phyloP scores from a whole-genome alignment of 2,329 filamentous ascomycete species.

The Pyricularia pennisetigena region DNA sequence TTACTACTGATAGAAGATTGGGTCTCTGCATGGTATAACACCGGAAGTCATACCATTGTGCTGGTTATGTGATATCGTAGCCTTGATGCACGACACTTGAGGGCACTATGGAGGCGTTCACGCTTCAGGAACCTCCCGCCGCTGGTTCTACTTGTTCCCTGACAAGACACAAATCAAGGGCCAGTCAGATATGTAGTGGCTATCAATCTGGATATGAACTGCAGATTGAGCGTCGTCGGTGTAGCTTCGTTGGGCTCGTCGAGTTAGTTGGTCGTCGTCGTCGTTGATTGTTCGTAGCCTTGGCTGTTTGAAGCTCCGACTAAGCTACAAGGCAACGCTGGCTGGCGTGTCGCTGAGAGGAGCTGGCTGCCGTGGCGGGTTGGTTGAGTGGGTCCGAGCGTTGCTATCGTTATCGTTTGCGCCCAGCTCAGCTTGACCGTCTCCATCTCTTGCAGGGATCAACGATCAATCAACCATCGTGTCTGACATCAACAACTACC shows the following conservation, averaged over 20 bases:
- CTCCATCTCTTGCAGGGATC: background rate
- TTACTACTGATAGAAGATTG: conserved; percentile 5
- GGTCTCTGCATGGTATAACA: conserved; percentile 1
- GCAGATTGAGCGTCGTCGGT: background rate
- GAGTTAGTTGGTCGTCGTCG: background rate
- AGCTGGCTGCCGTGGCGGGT: background rate
- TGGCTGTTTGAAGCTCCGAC: conserved; percentile 5
- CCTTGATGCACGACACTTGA: background rate
- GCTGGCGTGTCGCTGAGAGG: conserved; percentile 7
- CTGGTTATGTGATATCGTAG: conserved; percentile 5
- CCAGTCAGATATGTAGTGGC: background rate
- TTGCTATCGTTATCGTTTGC: background rate
- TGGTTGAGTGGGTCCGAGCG: background rate
- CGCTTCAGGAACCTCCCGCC: background rate
- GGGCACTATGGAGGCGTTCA: background rate
- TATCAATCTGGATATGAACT: background rate
- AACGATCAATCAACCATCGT: background rate
- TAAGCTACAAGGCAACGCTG: conserved; percentile 9
- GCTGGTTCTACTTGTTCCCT: background rate
- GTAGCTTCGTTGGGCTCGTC: background rate
- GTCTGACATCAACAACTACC: background rate
- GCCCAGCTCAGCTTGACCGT: background rate
- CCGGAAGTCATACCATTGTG: conserved; percentile 9
- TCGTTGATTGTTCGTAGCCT: background rate
- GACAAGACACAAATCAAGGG: background rate